Percentiles rank a stretch among this genome's conserved stretches.
Conservation (phyloP, 2,329 filamentous ascomycete species). For the Aspergillus sp. region DNA sequence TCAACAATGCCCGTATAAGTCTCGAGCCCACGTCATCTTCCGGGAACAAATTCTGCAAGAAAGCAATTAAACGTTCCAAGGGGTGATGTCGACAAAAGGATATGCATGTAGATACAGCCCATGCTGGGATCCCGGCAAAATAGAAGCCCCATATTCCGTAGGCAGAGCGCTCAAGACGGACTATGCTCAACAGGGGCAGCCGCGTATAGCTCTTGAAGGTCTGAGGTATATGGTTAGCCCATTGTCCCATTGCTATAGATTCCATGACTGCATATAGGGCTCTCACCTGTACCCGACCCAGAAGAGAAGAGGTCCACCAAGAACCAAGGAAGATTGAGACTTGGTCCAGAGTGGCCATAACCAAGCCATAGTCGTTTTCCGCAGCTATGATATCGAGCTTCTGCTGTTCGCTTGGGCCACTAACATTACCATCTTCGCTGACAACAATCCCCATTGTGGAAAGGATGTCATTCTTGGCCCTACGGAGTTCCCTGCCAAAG, state of each 20-base stretch:
- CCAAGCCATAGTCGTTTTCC: conserved; percentile 48
- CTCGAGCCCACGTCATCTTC: conserved; percentile 29
- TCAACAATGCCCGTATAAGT: conserved; percentile 30
- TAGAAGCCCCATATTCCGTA: conserved; percentile 41
- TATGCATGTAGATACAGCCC: conserved; percentile 39
- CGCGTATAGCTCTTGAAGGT: conserved; percentile 42
- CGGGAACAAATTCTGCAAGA: conserved; percentile 30
- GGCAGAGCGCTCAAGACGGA: conserved; percentile 38
- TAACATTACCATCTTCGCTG: conserved; percentile 41
- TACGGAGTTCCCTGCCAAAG: conserved; percentile 42
- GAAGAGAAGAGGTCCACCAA: conserved; percentile 45
- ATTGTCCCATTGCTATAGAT: not conserved
- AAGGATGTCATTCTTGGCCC: conserved; percentile 54
- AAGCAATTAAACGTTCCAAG: conserved; percentile 35
- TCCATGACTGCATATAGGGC: not conserved
- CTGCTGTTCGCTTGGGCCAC: conserved; percentile 40
- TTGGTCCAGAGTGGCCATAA: conserved; percentile 45
- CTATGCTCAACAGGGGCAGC: conserved; percentile 38
- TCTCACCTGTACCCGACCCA: conserved; percentile 42
- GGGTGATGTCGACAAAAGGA: conserved; percentile 43
- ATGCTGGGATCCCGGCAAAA: conserved; percentile 45
- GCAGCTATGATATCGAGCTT: conserved; percentile 40
- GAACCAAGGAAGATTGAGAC: conserved; percentile 43
- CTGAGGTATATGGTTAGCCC: conserved; percentile 23
- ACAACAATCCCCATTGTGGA: conserved; percentile 52